A percentile compares a stretch with the other conserved stretches of the same genome.
Evolutionary conservation across 805 yeast species (phyloP).

Genomic region (Metschnikowia baotianmanensis): DNA sequence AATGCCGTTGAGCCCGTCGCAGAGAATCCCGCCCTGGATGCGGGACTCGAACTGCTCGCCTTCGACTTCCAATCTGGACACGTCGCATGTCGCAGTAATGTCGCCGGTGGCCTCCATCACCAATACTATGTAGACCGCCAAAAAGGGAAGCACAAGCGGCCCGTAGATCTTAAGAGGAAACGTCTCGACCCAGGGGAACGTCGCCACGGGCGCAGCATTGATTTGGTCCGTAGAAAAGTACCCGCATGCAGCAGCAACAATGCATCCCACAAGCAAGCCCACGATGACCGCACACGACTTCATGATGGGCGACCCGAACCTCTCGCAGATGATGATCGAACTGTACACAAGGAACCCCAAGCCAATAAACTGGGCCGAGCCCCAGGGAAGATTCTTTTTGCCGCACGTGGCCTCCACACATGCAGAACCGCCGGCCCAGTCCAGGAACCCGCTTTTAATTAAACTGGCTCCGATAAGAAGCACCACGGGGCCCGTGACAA

Average conservation of each 20-base stretch:
- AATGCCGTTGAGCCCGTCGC: slow-evolving; percentile 81
- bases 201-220: slow-evolving; percentile 72
- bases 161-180: slow-evolving; percentile 76
- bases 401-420: slow-evolving; percentile 39
- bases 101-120: slow-evolving; percentile 96
- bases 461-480: slow-evolving; percentile 74
- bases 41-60: slow-evolving; percentile 80
- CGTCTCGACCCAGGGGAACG: slow-evolving; percentile 86
- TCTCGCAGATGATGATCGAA: slow-evolving; percentile 72
- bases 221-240: slow-evolving; percentile 63
- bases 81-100: slow-evolving; percentile 91
- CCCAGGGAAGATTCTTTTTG: slow-evolving; percentile 55
- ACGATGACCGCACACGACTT: slow-evolving; percentile 88
- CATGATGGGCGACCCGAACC: slow-evolving; percentile 93
- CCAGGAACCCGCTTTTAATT: slow-evolving; percentile 69
- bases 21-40: slow-evolving; percentile 89
- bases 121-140: slow-evolving; percentile 76
- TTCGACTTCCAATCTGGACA: slow-evolving; percentile 78
- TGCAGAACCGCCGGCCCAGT: slow-evolving; percentile 87
- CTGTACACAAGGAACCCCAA: slow-evolving; percentile 80
- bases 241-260: slow-evolving; percentile 88
- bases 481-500: slow-evolving; percentile 93
- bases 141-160: slow-evolving; percentile 80
- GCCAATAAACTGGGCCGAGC: slow-evolving; percentile 83
- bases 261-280: slow-evolving; percentile 84